Conservation (phyloP, 208 protist species). For the Acanthamoeba culbertsoni region DNA sequence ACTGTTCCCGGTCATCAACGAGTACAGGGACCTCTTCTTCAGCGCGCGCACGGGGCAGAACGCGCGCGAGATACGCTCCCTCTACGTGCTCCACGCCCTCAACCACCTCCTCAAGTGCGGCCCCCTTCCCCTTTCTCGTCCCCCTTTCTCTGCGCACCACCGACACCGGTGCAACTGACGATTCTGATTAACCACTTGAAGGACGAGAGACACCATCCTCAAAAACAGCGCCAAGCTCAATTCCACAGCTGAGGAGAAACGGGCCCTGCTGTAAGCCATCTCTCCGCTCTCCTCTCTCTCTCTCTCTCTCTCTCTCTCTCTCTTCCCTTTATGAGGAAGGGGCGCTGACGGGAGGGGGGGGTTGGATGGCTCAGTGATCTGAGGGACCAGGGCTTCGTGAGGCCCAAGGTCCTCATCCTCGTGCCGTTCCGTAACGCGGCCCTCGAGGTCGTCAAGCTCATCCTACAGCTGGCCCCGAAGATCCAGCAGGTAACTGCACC, state of each 20-base stretch:
- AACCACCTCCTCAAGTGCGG: conserved; percentile 49
- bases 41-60: background rate
- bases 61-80: background rate
- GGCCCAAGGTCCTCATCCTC: conserved; percentile 91
- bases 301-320: too few relatives aligned
- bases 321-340: too few relatives aligned
- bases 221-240: conserved; percentile 52
- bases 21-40: conserved; percentile 49
- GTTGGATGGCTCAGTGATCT: conserved; percentile 40
- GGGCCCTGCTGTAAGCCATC: background rate
- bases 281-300: background rate
- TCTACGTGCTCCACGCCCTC: conserved; percentile 48
- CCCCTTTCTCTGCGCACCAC: too few relatives aligned
- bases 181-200: too few relatives aligned
- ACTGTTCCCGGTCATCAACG: conserved; percentile 37
- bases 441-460: conserved; percentile 87
- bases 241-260: background rate
- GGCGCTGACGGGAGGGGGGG: too few relatives aligned
- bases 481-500: background rate
- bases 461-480: conserved; percentile 89
- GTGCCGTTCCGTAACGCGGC: conserved; percentile 92
- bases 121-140: background rate
- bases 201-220: conserved; percentile 17
- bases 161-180: too few relatives aligned
- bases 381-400: conserved; percentile 93